Evolutionary conservation across 2,329 filamentous ascomycete genomes (phyloP).

Genomic region (Trichoderma sp.): DNA sequence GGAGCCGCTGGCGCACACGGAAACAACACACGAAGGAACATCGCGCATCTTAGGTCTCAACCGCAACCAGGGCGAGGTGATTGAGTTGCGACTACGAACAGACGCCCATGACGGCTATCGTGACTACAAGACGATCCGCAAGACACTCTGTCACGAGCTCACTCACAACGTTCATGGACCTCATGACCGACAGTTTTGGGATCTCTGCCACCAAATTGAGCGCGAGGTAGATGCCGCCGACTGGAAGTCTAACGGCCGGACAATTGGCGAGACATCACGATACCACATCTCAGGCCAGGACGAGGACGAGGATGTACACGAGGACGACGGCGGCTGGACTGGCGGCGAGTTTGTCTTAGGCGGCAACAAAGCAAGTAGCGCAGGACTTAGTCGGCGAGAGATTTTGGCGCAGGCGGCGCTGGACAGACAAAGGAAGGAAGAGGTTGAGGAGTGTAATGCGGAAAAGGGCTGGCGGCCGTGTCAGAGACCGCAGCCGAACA

Average conservation of each 20-base stretch:
- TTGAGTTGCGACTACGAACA: slow-evolving; percentile 86
- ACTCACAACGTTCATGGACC: slow-evolving; percentile 85
- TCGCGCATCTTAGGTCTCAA: slow-evolving; percentile 82
- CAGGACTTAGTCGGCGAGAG: slow-evolving; percentile 65
- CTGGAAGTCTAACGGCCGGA: slow-evolving; percentile 69
- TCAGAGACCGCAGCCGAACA: slow-evolving; percentile 26
- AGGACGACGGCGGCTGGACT: slow-evolving; percentile 73
- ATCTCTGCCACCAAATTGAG: slow-evolving; percentile 82
- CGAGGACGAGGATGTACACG: slow-evolving; percentile 48
- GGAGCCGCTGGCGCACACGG: slow-evolving; percentile 81
- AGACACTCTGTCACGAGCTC: slow-evolving; percentile 91
- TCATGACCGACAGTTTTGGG: slow-evolving; percentile 88
- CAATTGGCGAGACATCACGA: slow-evolving; percentile 62
- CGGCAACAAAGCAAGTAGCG: slow-evolving; percentile 44
- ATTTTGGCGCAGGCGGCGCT: slow-evolving; percentile 58
- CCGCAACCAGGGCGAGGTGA: slow-evolving; percentile 81
- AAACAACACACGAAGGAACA: slow-evolving; percentile 65
- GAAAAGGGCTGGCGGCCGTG: slow-evolving; percentile 33
- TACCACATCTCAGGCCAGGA: slow-evolving; percentile 50
- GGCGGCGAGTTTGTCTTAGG: slow-evolving; percentile 77
- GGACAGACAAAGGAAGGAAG: slow-evolving; percentile 36
- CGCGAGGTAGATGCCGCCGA: slow-evolving; percentile 77
- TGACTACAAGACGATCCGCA: slow-evolving; percentile 87
- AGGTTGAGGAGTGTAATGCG: slow-evolving; percentile 33
- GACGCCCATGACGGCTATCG: slow-evolving; percentile 92